Evolutionary conservation across 805 yeast species (phyloP), one percentile per base, ranked within the genome.

Genomic region (Lipomyces mesembrius): DNA sequence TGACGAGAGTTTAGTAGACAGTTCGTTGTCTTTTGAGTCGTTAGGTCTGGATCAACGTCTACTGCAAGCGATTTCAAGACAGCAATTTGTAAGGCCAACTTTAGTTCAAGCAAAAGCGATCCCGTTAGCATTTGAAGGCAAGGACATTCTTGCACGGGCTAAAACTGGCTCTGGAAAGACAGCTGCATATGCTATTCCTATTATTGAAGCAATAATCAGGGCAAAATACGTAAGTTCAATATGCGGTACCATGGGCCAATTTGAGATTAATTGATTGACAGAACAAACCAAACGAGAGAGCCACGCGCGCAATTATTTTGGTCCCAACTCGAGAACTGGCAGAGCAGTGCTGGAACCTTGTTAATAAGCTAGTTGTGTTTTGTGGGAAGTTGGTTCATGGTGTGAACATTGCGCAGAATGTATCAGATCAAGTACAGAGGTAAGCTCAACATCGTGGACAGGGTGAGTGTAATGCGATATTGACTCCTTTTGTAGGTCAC

Each of bases 81-180:
- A 87, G 73, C 97, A 96, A 3, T 92, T 88, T 80, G 85, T 83
- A 62, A 87, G 89, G 75, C 98, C 99, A 9, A 95, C 98, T 0
- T 83, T 92, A 65, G 89, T 95, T 63, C 99, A 95, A 79, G 85
- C 96, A 8, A 88, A 88, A 75, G 90, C 97, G n/a, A 91, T 95
- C 67, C 97, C 96, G 55, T 80, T 95, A 60, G 97, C 99, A 0
- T 79, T 95, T 62, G 95, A 94, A 72, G 90, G 89, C 75, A 88
- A 92, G 80, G 98, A 94, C 77, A 89, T 94, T 70, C 89, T 94
- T 58, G 98, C 98, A 51, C 88, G 90, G 76, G 97, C 98, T 6
- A 87, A 91, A 32, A 94, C 99, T 0, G 99, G 99, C 3, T 90
- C 97, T 8, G 98, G 98, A 71, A 94, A 94, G 78, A 94, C 98